Evolutionary conservation across 1,284 basidiomycete species (phyloP), one percentile per base, ranked within the genome.

Genomic region (Gymnopus androsaceus): DNA sequence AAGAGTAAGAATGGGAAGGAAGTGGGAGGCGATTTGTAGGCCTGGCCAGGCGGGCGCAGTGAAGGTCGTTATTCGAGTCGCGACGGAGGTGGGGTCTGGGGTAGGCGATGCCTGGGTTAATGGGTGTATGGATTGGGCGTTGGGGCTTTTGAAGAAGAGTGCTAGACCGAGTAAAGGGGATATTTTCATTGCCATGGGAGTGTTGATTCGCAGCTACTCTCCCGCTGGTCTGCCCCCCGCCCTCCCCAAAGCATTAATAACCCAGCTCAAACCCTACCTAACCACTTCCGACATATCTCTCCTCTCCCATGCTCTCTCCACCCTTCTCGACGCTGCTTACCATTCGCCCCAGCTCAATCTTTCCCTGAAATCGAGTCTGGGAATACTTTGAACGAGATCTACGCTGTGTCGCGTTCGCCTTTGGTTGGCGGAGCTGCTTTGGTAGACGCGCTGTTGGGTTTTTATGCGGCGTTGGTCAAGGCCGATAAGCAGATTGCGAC

Each of bases 21-120:
- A 62, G n/a, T 92, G 90, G 90, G 87, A 89, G 44, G 83, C 82
- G 4, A 85, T 98, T 54, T 90, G 96, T 65, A 81, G 87, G 44
- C 81, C 88, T 2, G 88, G 95, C 1, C 82, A 85, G 61, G 84
- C 84, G 3, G 82, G 84, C 38, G 85, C 87, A 17, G 86, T 92
- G 47, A 84, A 77, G 63, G 87, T 90, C 17, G 83, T 91, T 33
- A 84, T 79, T 5, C 84, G 84, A 59, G 90, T 92, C 11, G 88
- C 88, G 15, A 78, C 69, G 50, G 84, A 87, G 58, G 86, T 87
- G 17, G n/a, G n/a, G n/a, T n/a, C n/a, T n/a, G 77, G 81, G 23
- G 75, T 91, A 45, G 77, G 79, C 55, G 89, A 92, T 60, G 72
- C 78, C 9, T 98, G 94, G 94, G 82, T 95, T 14, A 85, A 88